phyloP scores from a whole-genome alignment of 129 eudicot genomes.

The Flaveria brownii region DNA sequence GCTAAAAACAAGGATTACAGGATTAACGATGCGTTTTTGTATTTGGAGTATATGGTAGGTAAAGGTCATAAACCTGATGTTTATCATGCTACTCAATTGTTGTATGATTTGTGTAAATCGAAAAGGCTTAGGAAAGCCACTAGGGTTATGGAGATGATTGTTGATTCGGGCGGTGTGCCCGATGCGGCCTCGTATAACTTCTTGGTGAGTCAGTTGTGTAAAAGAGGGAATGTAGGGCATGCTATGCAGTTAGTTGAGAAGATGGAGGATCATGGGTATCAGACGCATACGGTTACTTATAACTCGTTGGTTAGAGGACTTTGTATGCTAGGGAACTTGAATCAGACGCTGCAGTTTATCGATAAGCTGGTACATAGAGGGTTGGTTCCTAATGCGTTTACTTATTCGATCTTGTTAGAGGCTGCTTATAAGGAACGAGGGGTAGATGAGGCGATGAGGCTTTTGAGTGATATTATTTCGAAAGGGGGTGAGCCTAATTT shows the following conservation, averaged over 20 bases:
- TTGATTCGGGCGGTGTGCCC: conserved; percentile 53
- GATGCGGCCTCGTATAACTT: conserved; percentile 61
- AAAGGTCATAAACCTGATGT: conserved; percentile 85
- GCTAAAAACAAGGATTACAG: conserved; percentile 52
- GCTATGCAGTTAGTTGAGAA: conserved; percentile 77
- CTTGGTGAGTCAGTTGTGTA: conserved; percentile 71
- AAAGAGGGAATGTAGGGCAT: conserved; percentile 64
- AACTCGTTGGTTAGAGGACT: conserved; percentile 75
- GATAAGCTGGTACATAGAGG: conserved; percentile 63
- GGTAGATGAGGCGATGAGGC: conserved; percentile 68
- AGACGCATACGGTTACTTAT: conserved; percentile 60
- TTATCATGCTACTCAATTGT: conserved; percentile 61
- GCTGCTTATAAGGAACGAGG: conserved; percentile 84
- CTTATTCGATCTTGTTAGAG: conserved; percentile 77
- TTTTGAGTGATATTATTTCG: conserved; percentile 57
- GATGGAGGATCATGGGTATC: conserved; percentile 82
- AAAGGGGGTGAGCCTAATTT: conserved; percentile 78
- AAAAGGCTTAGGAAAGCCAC: conserved; percentile 62
- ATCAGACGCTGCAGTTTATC: conserved; percentile 55
- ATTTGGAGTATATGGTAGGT: conserved; percentile 73
- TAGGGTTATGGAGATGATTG: conserved; percentile 85
- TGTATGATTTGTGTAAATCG: conserved; percentile 68
- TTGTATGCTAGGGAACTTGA: conserved; percentile 70
- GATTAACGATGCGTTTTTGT: conserved; percentile 71
- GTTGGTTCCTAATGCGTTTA: conserved; percentile 64